phyloP scores from a whole-genome alignment of 106 monocot genomes.

The Dioscorea zingiberensis region DNA sequence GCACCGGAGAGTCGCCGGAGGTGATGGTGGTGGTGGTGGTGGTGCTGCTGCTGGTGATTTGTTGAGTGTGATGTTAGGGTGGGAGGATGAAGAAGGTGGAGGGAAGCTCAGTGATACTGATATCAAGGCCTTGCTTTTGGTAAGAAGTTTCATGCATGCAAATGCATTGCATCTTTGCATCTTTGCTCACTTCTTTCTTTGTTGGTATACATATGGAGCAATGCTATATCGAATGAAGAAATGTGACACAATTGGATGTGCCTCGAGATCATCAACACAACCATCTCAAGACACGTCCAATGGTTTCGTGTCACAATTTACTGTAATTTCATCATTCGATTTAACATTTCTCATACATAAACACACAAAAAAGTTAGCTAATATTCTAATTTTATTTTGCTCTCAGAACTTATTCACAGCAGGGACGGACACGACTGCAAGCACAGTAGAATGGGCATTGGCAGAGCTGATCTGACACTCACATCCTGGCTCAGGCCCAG shows the following conservation, averaged over 20 bases:
- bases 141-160: neutral
- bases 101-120: constrained; percentile 35
- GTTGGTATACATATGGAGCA: too few relatives aligned
- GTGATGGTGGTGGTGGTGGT: neutral
- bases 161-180: neutral
- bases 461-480: neutral
- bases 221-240: too few relatives aligned
- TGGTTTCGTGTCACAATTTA: too few relatives aligned
- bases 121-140: constrained; percentile 69
- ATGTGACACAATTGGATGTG: too few relatives aligned
- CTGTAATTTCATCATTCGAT: too few relatives aligned
- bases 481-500: neutral
- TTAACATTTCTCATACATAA: too few relatives aligned
- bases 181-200: neutral
- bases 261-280: too few relatives aligned
- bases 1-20: constrained; percentile 2
- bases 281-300: too few relatives aligned
- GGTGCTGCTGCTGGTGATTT: constrained; percentile 20
- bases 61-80: constrained; percentile 26
- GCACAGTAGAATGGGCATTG: constrained; percentile 37
- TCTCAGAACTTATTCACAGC: constrained; percentile 37
- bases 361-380: too few relatives aligned
- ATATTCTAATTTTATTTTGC: neutral
- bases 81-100: constrained; percentile 18
- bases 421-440: constrained; percentile 23